These are phyloP conservation scores for Actinidia polygama DNA, from an alignment of 179 eudicot species.

Conservation along the genomic window DNA sequence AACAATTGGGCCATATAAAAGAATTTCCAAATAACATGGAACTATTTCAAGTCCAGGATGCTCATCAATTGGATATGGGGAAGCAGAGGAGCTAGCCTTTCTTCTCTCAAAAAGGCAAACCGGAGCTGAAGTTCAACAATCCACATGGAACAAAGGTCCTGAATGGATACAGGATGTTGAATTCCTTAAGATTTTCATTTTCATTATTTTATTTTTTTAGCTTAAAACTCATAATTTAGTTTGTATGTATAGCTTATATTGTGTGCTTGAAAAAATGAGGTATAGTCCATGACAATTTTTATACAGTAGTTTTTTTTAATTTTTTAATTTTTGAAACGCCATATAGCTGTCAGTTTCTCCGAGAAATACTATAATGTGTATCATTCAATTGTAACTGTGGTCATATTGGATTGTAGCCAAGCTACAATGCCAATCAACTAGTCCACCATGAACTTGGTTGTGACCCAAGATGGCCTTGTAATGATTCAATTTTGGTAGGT, in stretches of 20 bases:
- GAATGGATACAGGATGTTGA: background rate
- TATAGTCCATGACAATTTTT: background rate
- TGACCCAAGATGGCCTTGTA: background rate
- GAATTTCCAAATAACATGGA: too few species aligned
- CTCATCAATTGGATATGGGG: constrained; percentile 80
- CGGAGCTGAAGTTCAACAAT: constrained; percentile 57
- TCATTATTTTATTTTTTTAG: background rate
- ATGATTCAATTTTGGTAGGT: background rate
- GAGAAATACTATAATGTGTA: background rate
- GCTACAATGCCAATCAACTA: too few species aligned
- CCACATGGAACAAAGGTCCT: constrained; percentile 75
- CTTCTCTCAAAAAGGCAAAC: constrained; percentile 47
- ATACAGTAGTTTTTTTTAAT: too few species aligned
- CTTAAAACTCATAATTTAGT: background rate
- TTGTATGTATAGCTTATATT: background rate
- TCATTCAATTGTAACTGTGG: background rate
- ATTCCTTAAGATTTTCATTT: background rate
- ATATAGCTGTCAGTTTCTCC: background rate
- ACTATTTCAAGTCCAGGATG: constrained; percentile 85
- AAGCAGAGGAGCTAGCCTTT: constrained; percentile 79
- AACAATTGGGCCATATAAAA: too few species aligned
- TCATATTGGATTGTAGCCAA: background rate
- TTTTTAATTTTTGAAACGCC: too few species aligned
- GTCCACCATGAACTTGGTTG: background rate
- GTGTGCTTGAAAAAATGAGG: background rate